Percentiles rank a stretch among this genome's conserved stretches.
phyloP scores from a whole-genome alignment of 2,329 filamentous ascomycete species.

The Colletotrichum australisinense region DNA sequence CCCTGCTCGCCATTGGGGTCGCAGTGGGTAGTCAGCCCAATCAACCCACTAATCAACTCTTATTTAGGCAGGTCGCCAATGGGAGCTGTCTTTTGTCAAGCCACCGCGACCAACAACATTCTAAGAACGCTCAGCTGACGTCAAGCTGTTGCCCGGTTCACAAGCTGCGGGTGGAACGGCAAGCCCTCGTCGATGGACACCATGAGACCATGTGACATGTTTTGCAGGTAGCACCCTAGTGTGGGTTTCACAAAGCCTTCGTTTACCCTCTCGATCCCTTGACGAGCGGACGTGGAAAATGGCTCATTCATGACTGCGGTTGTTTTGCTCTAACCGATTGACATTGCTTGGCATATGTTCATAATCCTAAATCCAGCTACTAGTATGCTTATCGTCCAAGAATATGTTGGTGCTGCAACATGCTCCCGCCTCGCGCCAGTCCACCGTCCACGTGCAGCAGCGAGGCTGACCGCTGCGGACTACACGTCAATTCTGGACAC shows the following conservation, averaged over 20 bases:
- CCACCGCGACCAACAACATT: background rate
- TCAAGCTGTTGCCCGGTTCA: background rate
- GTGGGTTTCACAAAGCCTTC: background rate
- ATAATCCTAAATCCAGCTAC: background rate
- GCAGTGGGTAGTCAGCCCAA: background rate
- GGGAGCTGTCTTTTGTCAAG: background rate
- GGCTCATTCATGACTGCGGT: background rate
- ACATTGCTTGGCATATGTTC: background rate
- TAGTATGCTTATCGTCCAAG: background rate
- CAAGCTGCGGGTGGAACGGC: background rate
- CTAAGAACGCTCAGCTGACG: background rate
- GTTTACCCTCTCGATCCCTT: background rate
- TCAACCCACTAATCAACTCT: background rate
- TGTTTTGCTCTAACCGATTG: background rate
- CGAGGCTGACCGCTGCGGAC: background rate
- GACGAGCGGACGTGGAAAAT: background rate
- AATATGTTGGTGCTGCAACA: background rate
- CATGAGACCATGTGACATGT: background rate
- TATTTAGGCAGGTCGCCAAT: background rate
- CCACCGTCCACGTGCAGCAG: background rate
- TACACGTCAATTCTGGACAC: background rate
- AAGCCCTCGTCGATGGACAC: background rate
- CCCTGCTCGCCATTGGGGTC: background rate
- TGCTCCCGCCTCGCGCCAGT: background rate
- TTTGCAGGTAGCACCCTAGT: background rate